Percentiles rank a stretch among this genome's conserved stretches.
Evolutionary conservation across 352 stramenopile species (phyloP).

Genomic region (Aphanomyces euteiches): DNA sequence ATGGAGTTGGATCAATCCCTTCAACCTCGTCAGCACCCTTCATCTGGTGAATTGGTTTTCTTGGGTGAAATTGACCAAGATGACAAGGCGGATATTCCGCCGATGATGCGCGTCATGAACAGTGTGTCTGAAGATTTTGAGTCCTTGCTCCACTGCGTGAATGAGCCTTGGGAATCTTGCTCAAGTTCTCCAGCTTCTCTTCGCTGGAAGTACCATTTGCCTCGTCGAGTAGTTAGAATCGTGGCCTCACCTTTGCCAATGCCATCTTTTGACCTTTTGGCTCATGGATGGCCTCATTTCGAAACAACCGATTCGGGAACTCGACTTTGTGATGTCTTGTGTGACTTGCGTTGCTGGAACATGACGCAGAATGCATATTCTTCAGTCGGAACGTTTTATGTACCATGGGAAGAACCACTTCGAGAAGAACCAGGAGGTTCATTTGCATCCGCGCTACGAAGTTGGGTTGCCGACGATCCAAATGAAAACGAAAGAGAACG

Average conservation of each 20-base stretch:
- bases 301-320: slow-evolving; percentile 29
- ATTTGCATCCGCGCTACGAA: slow-evolving; percentile 4
- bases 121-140: slow-evolving; percentile 2
- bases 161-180: slow-evolving; percentile 46
- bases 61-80: not conserved
- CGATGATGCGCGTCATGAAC: not conserved
- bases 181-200: slow-evolving; percentile 31
- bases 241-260: slow-evolving; percentile 54
- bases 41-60: slow-evolving; percentile 58
- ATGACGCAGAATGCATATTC: slow-evolving; percentile 47
- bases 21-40: slow-evolving; percentile 38
- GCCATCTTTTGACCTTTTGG: slow-evolving; percentile 48
- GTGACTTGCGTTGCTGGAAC: slow-evolving; percentile 71
- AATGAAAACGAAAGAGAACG: slow-evolving; percentile 1
- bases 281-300: slow-evolving; percentile 52
- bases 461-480: not conserved
- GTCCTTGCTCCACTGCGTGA: slow-evolving; percentile 48
- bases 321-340: slow-evolving; percentile 66
- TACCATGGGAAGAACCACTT: slow-evolving; percentile 54
- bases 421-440: not conserved
- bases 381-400: slow-evolving; percentile 58
- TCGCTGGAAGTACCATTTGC: slow-evolving; percentile 76
- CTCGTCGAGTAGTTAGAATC: slow-evolving; percentile 51
- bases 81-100: not conserved
- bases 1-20: not conserved